Base-by-base conservation (phyloP, 139 green algal genomes). In the Axilococcus clingmanii region DNA sequence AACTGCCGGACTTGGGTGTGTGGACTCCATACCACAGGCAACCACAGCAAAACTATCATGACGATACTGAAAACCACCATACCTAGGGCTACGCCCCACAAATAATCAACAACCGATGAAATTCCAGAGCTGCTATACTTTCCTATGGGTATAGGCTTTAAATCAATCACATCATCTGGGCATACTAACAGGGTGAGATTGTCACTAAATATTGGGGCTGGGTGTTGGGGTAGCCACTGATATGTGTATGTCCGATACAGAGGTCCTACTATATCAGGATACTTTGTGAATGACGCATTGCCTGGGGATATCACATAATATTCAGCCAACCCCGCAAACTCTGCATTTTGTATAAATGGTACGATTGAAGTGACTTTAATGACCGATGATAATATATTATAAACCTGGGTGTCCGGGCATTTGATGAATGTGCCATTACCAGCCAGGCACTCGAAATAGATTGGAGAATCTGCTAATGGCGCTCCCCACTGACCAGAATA, bases 401-500 rank as follows among this genome's bases (percentile, higher is more conserved):
- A n/a, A n/a, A n/a, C n/a, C n/a, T n/a, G n/a, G n/a, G n/a, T n/a
- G n/a, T n/a, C n/a, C n/a, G n/a, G n/a, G n/a, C n/a, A n/a, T n/a
- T n/a, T n/a, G n/a, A n/a, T n/a, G n/a, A n/a, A n/a, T n/a, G n/a
- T n/a, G n/a, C n/a, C n/a, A n/a, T n/a, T n/a, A n/a, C n/a, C n/a
- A n/a, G n/a, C n/a, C n/a, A n/a, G n/a, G n/a, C n/a, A n/a, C n/a
- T n/a, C n/a, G n/a, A n/a, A n/a, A n/a, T n/a, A n/a, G n/a, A n/a
- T n/a, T n/a, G n/a, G n/a, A n/a, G n/a, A n/a, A n/a, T 16, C 7
- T 1, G 37, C 22, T 17, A 63, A 27, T 16, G 52, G 52, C 0
- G 41, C 33, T 11, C 52, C 60, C 60, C 60, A 68, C 19, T 68
- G 56, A 36, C 60, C 60, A 8, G 60, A 24, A 36, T 63, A 68